Conservation (phyloP, 2,329 filamentous ascomycete species). For the Botrytis tulipae region DNA sequence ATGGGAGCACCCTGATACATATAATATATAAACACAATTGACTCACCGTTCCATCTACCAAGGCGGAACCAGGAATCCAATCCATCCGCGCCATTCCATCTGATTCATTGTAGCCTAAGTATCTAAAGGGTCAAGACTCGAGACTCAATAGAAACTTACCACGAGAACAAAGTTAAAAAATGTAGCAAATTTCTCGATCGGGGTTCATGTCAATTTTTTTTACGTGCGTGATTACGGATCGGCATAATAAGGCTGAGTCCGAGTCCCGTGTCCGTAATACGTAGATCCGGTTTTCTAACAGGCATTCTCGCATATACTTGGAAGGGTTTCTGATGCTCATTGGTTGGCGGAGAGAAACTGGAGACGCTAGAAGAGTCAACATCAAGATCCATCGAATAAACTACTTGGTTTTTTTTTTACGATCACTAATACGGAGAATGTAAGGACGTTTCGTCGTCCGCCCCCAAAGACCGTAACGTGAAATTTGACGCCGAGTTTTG, state of each 20-base stretch:
- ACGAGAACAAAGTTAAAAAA: slow-evolving; percentile 5
- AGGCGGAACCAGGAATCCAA: background rate
- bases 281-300: background rate
- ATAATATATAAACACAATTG: background rate
- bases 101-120: background rate
- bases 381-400: background rate
- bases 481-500: background rate
- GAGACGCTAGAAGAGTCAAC: background rate
- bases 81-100: background rate
- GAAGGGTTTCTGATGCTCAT: background rate
- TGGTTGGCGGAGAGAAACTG: background rate
- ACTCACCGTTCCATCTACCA: background rate
- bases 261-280: background rate
- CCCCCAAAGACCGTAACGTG: background rate
- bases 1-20: background rate
- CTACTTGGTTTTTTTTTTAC: background rate
- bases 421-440: background rate
- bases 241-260: slow-evolving; percentile 19
- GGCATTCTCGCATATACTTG: background rate
- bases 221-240: slow-evolving; percentile 10
- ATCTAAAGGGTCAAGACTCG: background rate
- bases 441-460: background rate
- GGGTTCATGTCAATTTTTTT: slow-evolving; percentile 1
- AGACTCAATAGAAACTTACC: background rate
- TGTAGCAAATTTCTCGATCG: background rate